Base-by-base conservation (phyloP, 139 green algal genomes). In the Micractinium sp. region DNA sequence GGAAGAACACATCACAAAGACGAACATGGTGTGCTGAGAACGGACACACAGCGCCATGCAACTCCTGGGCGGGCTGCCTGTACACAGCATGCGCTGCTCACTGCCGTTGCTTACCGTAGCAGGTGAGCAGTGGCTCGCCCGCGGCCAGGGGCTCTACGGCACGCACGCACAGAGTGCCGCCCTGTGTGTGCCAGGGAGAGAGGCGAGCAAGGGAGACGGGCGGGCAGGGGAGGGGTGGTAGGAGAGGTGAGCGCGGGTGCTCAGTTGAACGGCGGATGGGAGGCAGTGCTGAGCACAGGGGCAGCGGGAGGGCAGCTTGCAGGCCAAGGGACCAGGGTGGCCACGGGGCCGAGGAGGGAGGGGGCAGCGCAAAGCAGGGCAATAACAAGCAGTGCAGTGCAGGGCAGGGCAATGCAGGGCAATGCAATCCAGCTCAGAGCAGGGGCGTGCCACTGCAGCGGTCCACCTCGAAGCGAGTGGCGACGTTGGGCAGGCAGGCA, bases 401-500 rank as follows among this genome's bases (percentile, higher is more conserved):
- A 56, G 47, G 47, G 9, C 47, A 56, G 47, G 47, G 47, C 47
- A 56, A n/a, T n/a, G n/a, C n/a, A n/a, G n/a, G 47, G 47, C 27
- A 23, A 38, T 33, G 16, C 2, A 76, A 74, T 13, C 67, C 67
- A 74, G 18, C 20, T 15, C 31, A 5, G 5, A n/a, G 20, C 16
- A 74, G 67, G 3, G 63, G 63, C 20, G 63, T n/a, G 25, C 1
- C 25, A 35, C 25, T 75, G 67, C 20, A 75, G 22, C 73, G 22
- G 4, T 69, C 9, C 85, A 74, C 85, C 85, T 88, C 76, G 38
- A 93, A 93, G 27, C 74, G 61, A 22, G 90, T 31, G 29, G 91
- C 85, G 16, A 93, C 71, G 39, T 93, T 93, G 12, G 86, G 89
- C 39, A 33, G 33, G 80, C 91, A 93, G 36, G 73, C 63, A 47